Evolutionary conservation across 2,329 filamentous ascomycete genomes (phyloP).

Genomic region (Cladosporium velox): DNA sequence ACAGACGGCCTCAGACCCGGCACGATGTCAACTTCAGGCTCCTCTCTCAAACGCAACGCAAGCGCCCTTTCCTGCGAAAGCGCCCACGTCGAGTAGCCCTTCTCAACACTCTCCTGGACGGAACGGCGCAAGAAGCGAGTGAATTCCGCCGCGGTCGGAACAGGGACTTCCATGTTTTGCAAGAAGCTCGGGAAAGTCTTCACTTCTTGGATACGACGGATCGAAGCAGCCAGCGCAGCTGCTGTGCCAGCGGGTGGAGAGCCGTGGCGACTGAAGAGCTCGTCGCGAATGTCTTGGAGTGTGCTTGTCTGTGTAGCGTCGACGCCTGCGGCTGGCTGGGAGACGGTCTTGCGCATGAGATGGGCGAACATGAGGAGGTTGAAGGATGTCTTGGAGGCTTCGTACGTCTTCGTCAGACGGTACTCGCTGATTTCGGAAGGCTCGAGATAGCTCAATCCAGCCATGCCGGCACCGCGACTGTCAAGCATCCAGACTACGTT

Average conservation of each 20-base stretch:
- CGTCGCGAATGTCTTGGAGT: slow-evolving; percentile 23
- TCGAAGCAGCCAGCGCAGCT: slow-evolving; percentile 22
- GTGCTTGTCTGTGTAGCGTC: slow-evolving; percentile 7
- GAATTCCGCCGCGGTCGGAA: slow-evolving; percentile 22
- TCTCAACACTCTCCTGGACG: slow-evolving; percentile 25
- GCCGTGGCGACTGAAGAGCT: slow-evolving; percentile 28
- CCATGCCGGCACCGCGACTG: slow-evolving; percentile 22
- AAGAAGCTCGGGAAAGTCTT: slow-evolving; percentile 26
- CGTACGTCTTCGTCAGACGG: slow-evolving; percentile 27
- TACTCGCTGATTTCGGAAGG: slow-evolving; percentile 24
- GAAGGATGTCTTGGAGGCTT: slow-evolving; percentile 27
- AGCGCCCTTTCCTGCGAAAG: slow-evolving; percentile 27
- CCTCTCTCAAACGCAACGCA: slow-evolving; percentile 22
- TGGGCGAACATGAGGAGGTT: slow-evolving; percentile 30
- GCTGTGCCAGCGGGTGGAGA: slow-evolving; percentile 28
- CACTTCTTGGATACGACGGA: slow-evolving; percentile 28
- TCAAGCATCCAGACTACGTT: slow-evolving; percentile 33
- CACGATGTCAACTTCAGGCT: slow-evolving; percentile 11
- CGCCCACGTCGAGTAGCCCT: slow-evolving; percentile 27
- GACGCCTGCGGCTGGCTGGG: background rate
- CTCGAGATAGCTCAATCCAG: slow-evolving; percentile 29
- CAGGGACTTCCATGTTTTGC: slow-evolving; percentile 23
- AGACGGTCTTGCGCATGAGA: slow-evolving; percentile 28
- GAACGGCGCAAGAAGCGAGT: slow-evolving; percentile 24
- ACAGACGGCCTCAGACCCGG: background rate